Evolutionary conservation across 768 basidiomycete genomes (phyloP), one percentile per base, ranked within the genome.

Genomic region (Tulasnella sp.): DNA sequence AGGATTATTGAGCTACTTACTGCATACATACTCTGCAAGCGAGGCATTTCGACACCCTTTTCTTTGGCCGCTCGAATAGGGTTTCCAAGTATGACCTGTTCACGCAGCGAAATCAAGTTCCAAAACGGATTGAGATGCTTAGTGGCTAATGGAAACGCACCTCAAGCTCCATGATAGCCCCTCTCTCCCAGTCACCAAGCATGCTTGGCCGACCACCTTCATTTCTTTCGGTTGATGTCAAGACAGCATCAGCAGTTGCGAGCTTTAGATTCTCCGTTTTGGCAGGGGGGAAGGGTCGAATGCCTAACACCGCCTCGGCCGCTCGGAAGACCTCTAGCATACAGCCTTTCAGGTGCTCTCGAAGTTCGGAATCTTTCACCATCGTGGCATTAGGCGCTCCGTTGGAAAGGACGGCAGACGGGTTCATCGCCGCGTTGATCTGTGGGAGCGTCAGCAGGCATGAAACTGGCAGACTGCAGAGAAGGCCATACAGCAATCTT

Each of bases 341-440:
- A 79, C 81, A 81, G 11, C 72, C 82, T 26, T 70, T 72, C 39
- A 83, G 80, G 69, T 83, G 83, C 32, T 23, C 67, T 26, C 81
- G 74, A 20, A 82, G 78, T 46, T 81, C 81, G 44, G 79, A 55
- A 67, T 83, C 82, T 48, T 78, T 70, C 23, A 80, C 79, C 83
- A 83, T 83, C 16, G 77, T 79, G 10, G 80, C 81, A 73, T 83
- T 83, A 51, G 80, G 79, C n/a, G 82, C 80, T 3, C 82, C 82
- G 46, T 78, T 78, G 3, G 82, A 82, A 35, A 83, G 81, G 35
- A 83, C 83, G 0, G 82, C 73, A 9, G 81, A 82, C 2, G 83
- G 83, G 79, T 83, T 83, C 81, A 83, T 83, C 3, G 81, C 77
- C 11, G 81, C 81, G 77, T 82, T 83, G 77, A 81, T 81, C 80